Conservation (phyloP, 2,329 filamentous ascomycete species). For the Phaeoacremonium minimum region DNA sequence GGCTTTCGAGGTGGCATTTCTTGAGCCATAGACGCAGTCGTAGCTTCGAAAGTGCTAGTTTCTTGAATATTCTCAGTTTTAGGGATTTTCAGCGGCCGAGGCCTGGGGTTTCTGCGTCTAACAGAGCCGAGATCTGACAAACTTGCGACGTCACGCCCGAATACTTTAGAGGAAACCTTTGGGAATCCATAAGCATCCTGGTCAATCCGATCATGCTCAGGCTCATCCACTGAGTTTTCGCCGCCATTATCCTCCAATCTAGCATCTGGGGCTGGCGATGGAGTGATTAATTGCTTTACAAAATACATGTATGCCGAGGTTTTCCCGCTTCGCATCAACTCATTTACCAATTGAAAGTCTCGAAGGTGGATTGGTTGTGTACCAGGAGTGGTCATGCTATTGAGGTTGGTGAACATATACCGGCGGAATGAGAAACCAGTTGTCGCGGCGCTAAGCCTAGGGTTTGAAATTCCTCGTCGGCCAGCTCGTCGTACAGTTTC, state of each 20-base stretch:
- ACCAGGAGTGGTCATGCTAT: constrained; percentile 22
- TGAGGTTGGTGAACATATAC: constrained; percentile 25
- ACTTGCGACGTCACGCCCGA: neutral
- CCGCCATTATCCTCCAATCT: too few species aligned
- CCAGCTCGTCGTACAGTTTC: constrained; percentile 26
- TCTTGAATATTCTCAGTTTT: too few species aligned
- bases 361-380: constrained; percentile 33
- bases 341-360: constrained; percentile 31
- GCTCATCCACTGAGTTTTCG: constrained; percentile 35
- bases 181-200: constrained; percentile 3
- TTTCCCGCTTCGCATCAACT: constrained; percentile 31
- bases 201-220: constrained; percentile 34
- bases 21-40: too few species aligned
- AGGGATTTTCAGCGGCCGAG: too few species aligned
- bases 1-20: constrained; percentile 3
- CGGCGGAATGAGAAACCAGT: constrained; percentile 28
- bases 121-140: neutral
- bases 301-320: constrained; percentile 37
- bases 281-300: too few species aligned
- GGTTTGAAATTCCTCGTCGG: constrained; percentile 25
- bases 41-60: too few species aligned
- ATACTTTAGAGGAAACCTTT: neutral
- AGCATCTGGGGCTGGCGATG: too few species aligned
- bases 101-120: neutral
- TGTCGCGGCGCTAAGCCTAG: constrained; percentile 27